These are phyloP conservation scores for Trichosporon ovoides DNA, from an alignment of 1,284 basidiomycete genomes.

Conservation along the genomic window DNA sequence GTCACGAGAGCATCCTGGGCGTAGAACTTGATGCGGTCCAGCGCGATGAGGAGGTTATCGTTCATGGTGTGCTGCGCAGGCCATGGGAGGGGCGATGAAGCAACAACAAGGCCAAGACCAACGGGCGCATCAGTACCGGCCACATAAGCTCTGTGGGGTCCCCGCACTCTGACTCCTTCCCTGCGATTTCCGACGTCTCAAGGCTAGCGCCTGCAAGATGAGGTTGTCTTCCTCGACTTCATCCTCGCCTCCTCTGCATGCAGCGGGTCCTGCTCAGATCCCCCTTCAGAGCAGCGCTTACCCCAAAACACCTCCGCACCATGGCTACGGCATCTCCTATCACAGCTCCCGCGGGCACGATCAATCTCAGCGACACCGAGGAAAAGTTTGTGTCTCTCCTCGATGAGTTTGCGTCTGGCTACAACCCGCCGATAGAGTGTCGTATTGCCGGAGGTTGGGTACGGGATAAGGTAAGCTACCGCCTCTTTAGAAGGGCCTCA, in stretches of 20 bases:
- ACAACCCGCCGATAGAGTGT: conserved; percentile 56
- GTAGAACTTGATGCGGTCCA: conserved; percentile 42
- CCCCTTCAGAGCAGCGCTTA: neutral
- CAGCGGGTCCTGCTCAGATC: neutral
- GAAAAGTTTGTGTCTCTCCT: conserved; percentile 38
- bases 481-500: neutral
- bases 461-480: conserved; percentile 74
- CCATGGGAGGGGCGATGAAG: neutral
- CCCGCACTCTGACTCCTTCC: neutral
- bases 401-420: conserved; percentile 37
- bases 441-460: conserved; percentile 96
- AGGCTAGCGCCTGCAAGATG: neutral
- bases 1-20: conserved; percentile 34
- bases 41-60: conserved; percentile 38
- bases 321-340: conserved; percentile 11
- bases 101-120: neutral
- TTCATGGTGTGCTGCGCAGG: conserved; percentile 21
- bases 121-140: neutral
- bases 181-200: neutral
- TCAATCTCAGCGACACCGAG: conserved; percentile 26
- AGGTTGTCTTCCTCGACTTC: neutral
- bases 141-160: neutral
- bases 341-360: conserved; percentile 9
- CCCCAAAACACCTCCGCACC: conserved; percentile 1
- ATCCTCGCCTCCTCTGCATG: neutral